Conservation (phyloP, 1,139 yeast species). For the Hyphopichia wangnamkhiaoensis region DNA sequence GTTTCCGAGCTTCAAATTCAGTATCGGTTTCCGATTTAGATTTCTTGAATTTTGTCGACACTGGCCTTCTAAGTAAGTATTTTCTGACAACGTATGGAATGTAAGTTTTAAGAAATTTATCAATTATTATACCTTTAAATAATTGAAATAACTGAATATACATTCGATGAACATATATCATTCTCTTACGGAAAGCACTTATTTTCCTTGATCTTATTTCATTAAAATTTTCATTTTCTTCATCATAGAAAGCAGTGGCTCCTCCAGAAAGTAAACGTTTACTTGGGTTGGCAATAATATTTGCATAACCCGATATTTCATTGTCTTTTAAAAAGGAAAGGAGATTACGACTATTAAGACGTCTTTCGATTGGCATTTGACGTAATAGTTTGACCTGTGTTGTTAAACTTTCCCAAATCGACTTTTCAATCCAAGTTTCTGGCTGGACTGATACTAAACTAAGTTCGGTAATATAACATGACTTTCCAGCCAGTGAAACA, state of each 20-base stretch:
- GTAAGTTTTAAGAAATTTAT: constrained; percentile 10
- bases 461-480: constrained; percentile 64
- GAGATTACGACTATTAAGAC: constrained; percentile 7
- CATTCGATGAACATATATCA: constrained; percentile 19
- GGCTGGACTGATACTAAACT: constrained; percentile 48
- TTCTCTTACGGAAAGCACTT: constrained; percentile 26
- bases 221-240: background rate
- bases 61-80: background rate
- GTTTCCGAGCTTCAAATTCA: constrained; percentile 22
- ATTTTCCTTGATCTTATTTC: constrained; percentile 7
- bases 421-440: constrained; percentile 61
- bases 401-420: constrained; percentile 21
- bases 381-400: constrained; percentile 1
- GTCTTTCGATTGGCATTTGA: background rate
- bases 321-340: constrained; percentile 18
- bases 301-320: constrained; percentile 31
- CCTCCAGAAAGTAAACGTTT: constrained; percentile 24
- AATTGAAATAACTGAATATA: constrained; percentile 24
- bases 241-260: constrained; percentile 9
- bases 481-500: constrained; percentile 64
- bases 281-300: constrained; percentile 32
- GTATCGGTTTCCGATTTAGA: constrained; percentile 17
- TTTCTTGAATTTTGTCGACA: too few species aligned
- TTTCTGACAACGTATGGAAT: constrained; percentile 7
- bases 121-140: constrained; percentile 20